Evolutionary conservation across 2,329 filamentous ascomycete genomes (phyloP).

Genomic region (Fusarium drepaniforme): DNA sequence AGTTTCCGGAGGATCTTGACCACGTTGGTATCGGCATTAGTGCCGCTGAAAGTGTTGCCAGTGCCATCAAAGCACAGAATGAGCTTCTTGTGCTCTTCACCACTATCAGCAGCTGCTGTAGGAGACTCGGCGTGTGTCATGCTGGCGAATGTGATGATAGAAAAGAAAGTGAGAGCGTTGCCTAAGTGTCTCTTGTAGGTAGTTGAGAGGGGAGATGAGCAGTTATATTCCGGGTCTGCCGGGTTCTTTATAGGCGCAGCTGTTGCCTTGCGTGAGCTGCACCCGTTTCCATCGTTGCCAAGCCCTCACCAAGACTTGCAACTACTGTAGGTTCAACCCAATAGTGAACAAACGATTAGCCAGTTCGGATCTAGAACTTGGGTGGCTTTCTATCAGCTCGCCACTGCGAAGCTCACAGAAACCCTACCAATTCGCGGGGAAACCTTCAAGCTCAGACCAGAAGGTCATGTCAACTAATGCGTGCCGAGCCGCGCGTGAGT

Average conservation of each 20-base stretch:
- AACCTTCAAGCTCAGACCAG: neutral
- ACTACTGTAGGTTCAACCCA: neutral
- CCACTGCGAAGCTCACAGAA: neutral
- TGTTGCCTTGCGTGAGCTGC: neutral
- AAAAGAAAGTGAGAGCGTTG: neutral
- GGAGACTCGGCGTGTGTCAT: neutral
- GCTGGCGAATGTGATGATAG: neutral
- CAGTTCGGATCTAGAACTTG: neutral
- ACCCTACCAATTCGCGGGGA: neutral
- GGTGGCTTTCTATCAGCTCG: neutral
- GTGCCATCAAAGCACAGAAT: slow-evolving; percentile 64
- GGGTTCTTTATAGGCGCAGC: neutral
- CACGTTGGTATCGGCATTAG: slow-evolving; percentile 64
- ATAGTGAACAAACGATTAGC: neutral
- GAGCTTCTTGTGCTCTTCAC: slow-evolving; percentile 50
- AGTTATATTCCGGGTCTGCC: neutral
- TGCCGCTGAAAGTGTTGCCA: slow-evolving; percentile 59
- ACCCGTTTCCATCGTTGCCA: neutral
- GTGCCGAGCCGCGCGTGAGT: neutral
- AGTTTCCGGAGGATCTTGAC: slow-evolving; percentile 63
- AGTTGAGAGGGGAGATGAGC: neutral
- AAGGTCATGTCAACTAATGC: neutral
- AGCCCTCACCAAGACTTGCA: neutral
- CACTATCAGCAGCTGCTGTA: neutral
- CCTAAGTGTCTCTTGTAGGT: neutral